Evolutionary conservation across 139 green algal species (phyloP).

Genomic region (Coccomyxa sp.): DNA sequence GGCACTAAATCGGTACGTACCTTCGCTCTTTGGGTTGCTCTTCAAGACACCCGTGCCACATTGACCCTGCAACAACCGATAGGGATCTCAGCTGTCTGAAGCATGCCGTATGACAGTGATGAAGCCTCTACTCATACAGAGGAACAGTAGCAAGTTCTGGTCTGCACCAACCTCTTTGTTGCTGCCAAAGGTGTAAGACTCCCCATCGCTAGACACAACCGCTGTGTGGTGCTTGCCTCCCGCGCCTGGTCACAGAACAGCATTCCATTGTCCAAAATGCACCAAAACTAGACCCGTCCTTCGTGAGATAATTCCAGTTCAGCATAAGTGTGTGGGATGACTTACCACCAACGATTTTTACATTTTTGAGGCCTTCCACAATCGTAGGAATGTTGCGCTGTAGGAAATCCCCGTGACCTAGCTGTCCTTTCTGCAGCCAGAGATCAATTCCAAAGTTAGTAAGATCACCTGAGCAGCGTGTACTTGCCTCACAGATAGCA

Average conservation of each 20-base stretch:
- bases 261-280: background rate
- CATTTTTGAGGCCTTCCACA: conserved; percentile 51
- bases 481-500: background rate
- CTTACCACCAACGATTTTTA: conserved; percentile 42
- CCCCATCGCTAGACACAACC: conserved; percentile 50
- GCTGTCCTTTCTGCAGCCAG: conserved; percentile 71
- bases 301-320: background rate
- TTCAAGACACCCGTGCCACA: conserved; percentile 63
- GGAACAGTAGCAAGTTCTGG: background rate
- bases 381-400: conserved; percentile 69
- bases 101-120: background rate
- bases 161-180: conserved; percentile 59
- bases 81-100: background rate
- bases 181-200: conserved; percentile 65
- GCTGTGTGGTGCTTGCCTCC: conserved; percentile 71
- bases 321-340: background rate
- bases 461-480: background rate
- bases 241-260: conserved; percentile 24
- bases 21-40: conserved; percentile 51
- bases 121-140: background rate
- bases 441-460: background rate
- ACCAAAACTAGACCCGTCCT: background rate
- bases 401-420: conserved; percentile 76
- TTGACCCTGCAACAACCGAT: conserved; percentile 54
- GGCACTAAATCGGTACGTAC: conserved; percentile 11